Base-by-base conservation (phyloP, 2,329 filamentous ascomycete genomes). In the Aspergillus niger region DNA sequence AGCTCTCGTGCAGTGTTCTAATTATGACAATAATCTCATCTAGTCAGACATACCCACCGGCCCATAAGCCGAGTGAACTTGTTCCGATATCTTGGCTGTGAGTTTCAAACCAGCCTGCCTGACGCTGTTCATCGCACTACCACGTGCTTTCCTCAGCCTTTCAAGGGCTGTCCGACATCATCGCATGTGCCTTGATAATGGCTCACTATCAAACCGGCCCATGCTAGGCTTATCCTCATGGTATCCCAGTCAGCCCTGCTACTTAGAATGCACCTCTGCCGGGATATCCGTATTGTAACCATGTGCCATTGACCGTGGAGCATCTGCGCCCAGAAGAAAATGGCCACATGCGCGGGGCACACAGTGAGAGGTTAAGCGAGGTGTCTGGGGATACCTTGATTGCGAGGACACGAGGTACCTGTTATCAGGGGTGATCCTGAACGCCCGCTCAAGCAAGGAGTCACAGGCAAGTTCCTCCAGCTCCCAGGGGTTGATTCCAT, bases 61-160 rank as follows among this genome's bases (percentile, higher is more conserved):
- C n/a, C 28, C 17, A 32, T 30, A 8, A 50, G 24, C 47, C 10
- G 47, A 17, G 13, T n/a, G 2, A 13, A 30, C 28, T 15, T n/a
- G 15, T 50, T 50, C 7, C 32, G 11, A 36, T 36, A 13, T 11
- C 26, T 50, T 30, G 13, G 17, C 3, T 24, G 47, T 17, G 26
- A 50, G 47, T 50, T 50, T 28, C 47, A 50, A 50, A 50, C 26
- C 26, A 30, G 47, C 47, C 47, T 50, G 47, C 47, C 47, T 50
- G 26, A 32, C 32, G 47, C 47, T 50, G 47, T 32, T 28, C 47
- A 50, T n/a, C 26, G n/a, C 26, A n/a, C 7, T 30, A 30, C 26
- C 47, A 50, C 47, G 26, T 50, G 47, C 47, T 32, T 50, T 26
- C 32, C 8, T 44, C 26, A 30, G 15, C 24, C 13, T 28, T 47